Percentiles rank a stretch among this genome's conserved stretches.
Conservation (phyloP, 805 yeast species). For the Pichia scutulata region DNA sequence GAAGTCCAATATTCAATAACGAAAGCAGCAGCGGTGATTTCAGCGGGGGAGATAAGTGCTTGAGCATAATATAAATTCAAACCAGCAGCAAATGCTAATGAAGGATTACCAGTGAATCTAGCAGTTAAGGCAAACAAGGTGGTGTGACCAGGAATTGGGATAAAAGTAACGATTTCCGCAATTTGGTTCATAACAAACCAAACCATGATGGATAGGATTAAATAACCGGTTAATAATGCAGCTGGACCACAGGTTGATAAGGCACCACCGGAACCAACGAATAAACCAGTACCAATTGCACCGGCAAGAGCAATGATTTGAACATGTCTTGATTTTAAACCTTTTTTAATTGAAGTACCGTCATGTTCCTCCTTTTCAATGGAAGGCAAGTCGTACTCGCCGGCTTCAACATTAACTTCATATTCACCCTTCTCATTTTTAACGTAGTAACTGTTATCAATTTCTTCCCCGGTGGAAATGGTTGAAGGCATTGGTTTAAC, state of each 20-base stretch:
- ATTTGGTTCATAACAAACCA: constrained; percentile 57
- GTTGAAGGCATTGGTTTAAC: not conserved
- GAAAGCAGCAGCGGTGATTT: constrained; percentile 55
- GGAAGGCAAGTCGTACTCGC: not conserved
- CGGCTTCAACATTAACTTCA: not conserved
- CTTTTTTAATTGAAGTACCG: constrained; percentile 27
- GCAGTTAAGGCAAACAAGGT: constrained; percentile 22
- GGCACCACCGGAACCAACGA: constrained; percentile 43
- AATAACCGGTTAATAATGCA: constrained; percentile 46
- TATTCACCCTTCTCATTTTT: not conserved
- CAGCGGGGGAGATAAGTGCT: constrained; percentile 33
- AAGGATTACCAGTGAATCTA: constrained; percentile 24
- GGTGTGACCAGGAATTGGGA: constrained; percentile 50
- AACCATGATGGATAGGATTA: constrained; percentile 55
- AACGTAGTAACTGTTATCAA: not conserved
- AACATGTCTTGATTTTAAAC: constrained; percentile 41
- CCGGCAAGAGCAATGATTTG: constrained; percentile 69
- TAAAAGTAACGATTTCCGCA: constrained; percentile 59
- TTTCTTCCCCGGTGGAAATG: not conserved
- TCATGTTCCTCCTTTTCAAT: not conserved
- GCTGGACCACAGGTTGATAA: constrained; percentile 28
- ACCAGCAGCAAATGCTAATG: constrained; percentile 29
- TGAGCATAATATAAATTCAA: constrained; percentile 30
- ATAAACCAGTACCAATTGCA: constrained; percentile 58
- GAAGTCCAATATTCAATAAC: constrained; percentile 54